Percentiles rank a stretch among this genome's conserved stretches.
These are phyloP conservation scores for Mitosporidium daphniae DNA, from an alignment of 371 early-diverging fungal species.

Conservation along the genomic window DNA sequence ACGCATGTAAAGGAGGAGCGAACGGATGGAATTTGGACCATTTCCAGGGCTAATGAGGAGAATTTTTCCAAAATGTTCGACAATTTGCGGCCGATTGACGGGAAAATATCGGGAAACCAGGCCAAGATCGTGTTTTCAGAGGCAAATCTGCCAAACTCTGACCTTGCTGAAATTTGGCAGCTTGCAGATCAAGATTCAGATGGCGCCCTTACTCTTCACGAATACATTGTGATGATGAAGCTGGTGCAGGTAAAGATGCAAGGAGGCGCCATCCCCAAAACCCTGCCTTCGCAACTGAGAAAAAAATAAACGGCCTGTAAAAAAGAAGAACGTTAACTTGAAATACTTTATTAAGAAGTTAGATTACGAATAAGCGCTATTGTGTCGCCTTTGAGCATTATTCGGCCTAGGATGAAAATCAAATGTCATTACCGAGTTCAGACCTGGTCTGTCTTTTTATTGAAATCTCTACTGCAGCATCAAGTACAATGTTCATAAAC, in stretches of 20 bases:
- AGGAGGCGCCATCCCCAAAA: background rate
- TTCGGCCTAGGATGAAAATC: conserved; percentile 17
- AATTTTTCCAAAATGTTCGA: conserved; percentile 11
- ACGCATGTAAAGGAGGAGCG: background rate
- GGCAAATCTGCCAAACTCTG: conserved; percentile 14
- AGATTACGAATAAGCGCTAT: conserved; percentile 32
- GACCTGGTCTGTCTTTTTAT: conserved; percentile 27
- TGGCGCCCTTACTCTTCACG: conserved; percentile 43
- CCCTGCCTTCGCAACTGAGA: too few species aligned
- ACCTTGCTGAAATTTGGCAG: conserved; percentile 25
- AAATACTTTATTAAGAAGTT: too few species aligned
- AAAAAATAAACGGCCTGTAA: too few species aligned
- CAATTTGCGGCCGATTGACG: conserved; percentile 15
- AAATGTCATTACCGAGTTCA: conserved; percentile 10
- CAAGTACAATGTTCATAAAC: conserved; percentile 72
- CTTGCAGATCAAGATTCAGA: conserved; percentile 52
- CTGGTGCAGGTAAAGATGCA: background rate
- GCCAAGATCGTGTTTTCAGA: conserved; percentile 17
- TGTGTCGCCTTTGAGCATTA: conserved; percentile 56
- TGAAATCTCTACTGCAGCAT: conserved; percentile 39
- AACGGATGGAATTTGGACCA: conserved; percentile 9
- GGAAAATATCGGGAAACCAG: conserved; percentile 15
- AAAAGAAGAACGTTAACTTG: too few species aligned
- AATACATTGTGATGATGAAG: conserved; percentile 26
- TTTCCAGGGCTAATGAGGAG: conserved; percentile 13